phyloP scores from a whole-genome alignment of 1,139 yeast species.

The Suhomyces ambrosiae region DNA sequence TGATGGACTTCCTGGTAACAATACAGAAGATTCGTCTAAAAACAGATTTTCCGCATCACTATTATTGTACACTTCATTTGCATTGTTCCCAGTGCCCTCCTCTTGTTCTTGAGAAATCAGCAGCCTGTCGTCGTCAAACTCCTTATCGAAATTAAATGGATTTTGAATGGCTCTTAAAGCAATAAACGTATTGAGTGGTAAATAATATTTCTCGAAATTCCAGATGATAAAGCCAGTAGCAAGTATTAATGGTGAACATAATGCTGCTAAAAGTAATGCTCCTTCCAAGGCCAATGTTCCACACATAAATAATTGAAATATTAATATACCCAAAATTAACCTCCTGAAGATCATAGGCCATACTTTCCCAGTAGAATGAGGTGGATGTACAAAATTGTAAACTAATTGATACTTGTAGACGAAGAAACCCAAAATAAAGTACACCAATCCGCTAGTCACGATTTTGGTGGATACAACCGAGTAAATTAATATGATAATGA shows the following conservation, averaged over 20 bases:
- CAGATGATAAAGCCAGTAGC: slow-evolving; percentile 51
- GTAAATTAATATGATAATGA: slow-evolving; percentile 62
- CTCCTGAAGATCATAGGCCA: slow-evolving; percentile 70
- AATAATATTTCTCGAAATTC: slow-evolving; percentile 61
- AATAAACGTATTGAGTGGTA: slow-evolving; percentile 60
- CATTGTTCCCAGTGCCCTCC: slow-evolving; percentile 3
- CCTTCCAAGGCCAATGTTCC: slow-evolving; percentile 69
- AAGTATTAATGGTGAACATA: slow-evolving; percentile 55
- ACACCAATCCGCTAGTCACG: slow-evolving; percentile 63
- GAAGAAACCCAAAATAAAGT: slow-evolving; percentile 62
- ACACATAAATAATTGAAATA: slow-evolving; percentile 67
- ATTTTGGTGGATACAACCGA: slow-evolving; percentile 68
- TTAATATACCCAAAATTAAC: slow-evolving; percentile 56
- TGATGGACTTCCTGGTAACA: slow-evolving; percentile 23
- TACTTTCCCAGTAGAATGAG: slow-evolving; percentile 69
- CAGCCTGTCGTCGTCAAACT: slow-evolving; percentile 41
- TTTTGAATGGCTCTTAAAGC: slow-evolving; percentile 63
- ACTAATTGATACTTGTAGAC: slow-evolving; percentile 67
- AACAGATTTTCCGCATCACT: slow-evolving; percentile 15
- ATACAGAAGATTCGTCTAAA: slow-evolving; percentile 32
- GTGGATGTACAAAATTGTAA: slow-evolving; percentile 69
- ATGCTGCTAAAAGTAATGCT: slow-evolving; percentile 53
- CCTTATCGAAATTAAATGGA: slow-evolving; percentile 44
- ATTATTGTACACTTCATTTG: slow-evolving; percentile 13
- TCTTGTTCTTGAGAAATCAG: slow-evolving; percentile 15